These are phyloP conservation scores for Xylariaceae sp. DNA, from an alignment of 2,329 filamentous ascomycete species.

Conservation along the genomic window DNA sequence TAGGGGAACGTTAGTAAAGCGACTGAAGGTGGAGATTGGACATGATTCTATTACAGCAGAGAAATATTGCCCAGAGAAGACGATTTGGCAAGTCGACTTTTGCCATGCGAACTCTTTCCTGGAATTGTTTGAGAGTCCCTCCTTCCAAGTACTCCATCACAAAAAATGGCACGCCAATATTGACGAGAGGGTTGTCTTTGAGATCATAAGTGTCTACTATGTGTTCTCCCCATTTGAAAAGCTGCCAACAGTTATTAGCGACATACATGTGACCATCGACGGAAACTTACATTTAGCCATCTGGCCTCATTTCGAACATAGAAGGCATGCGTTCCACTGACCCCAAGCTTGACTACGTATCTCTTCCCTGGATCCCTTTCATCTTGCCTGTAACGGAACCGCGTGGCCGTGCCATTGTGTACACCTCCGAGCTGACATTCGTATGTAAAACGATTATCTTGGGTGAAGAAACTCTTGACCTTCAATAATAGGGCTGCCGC, in stretches of 20 bases:
- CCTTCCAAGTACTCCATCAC: neutral
- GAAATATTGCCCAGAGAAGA: neutral
- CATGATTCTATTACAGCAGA: neutral
- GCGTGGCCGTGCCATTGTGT: neutral
- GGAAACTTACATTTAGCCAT: neutral
- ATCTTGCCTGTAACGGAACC: neutral
- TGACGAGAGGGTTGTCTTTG: neutral
- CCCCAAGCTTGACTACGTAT: neutral
- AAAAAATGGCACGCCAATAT: neutral
- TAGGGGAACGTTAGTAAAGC: neutral
- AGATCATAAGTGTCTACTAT: neutral
- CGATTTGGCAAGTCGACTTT: neutral
- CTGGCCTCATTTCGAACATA: neutral
- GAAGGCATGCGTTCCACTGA: neutral
- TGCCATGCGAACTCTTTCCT: neutral
- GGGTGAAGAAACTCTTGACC: too few relatives aligned
- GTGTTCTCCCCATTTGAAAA: neutral
- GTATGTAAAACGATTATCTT: neutral
- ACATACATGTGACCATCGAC: neutral
- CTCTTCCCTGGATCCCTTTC: neutral
- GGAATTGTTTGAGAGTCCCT: neutral
- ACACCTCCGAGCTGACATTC: neutral
- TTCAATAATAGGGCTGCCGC: too few relatives aligned
- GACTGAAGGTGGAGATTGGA: neutral
- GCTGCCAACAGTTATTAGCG: neutral